Evolutionary conservation across 345 rosid species (phyloP).

Genomic region (Raphanus sativus): DNA sequence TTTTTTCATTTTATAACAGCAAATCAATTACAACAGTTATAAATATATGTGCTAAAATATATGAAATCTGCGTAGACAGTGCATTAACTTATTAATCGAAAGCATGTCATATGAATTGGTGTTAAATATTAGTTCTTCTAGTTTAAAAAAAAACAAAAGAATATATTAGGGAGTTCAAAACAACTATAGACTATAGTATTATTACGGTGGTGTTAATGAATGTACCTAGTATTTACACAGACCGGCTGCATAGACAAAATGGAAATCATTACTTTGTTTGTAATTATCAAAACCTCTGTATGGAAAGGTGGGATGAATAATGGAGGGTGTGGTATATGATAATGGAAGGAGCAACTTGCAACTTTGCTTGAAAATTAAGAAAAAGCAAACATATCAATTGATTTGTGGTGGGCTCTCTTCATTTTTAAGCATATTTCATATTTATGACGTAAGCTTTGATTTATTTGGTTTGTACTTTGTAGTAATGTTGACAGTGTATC

Average conservation of each 20-base stretch:
- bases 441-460: not conserved
- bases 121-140: not conserved
- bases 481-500: not conserved
- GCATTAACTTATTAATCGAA: not conserved
- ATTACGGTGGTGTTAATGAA: conserved; percentile 4
- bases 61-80: not conserved
- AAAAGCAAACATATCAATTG: conserved; percentile 27
- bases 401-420: conserved; percentile 35
- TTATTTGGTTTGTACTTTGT: not conserved
- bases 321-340: conserved; percentile 32
- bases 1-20: not conserved
- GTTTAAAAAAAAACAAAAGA: no score
- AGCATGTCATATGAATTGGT: not conserved
- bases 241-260: not conserved
- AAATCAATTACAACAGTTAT: not conserved
- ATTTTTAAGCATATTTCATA: conserved; percentile 4
- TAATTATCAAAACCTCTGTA: conserved; percentile 28
- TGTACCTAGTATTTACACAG: not conserved
- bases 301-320: conserved; percentile 29
- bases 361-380: conserved; percentile 38
- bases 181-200: not conserved
- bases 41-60: not conserved
- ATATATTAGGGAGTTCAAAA: no score
- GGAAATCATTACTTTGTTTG: conserved; percentile 22
- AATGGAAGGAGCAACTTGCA: conserved; percentile 39